These are phyloP conservation scores for Alternaria triticina DNA, from an alignment of 2,329 filamentous ascomycete species.

Conservation along the genomic window DNA sequence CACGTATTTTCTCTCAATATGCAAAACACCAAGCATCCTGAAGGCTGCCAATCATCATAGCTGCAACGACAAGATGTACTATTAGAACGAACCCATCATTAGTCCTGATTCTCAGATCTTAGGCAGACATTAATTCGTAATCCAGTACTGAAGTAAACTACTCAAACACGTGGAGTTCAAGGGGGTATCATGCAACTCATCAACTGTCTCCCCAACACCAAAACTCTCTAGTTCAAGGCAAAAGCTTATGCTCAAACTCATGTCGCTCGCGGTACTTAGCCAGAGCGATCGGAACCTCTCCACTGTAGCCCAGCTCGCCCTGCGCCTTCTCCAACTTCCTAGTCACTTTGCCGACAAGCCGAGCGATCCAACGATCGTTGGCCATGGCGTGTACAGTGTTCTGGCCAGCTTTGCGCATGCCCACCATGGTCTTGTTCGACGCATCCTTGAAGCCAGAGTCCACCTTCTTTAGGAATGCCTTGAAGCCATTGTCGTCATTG, in stretches of 20 bases:
- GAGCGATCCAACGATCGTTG: conserved; percentile 63
- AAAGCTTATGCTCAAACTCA: conserved; percentile 44
- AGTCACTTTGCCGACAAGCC: conserved; percentile 59
- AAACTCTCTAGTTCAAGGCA: conserved; percentile 29
- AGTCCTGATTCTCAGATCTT: neutral
- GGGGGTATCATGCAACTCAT: conserved; percentile 4
- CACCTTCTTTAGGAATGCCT: conserved; percentile 31
- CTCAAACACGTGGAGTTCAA: neutral
- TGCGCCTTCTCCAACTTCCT: conserved; percentile 57
- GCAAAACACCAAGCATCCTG: neutral
- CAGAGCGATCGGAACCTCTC: conserved; percentile 54
- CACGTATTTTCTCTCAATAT: too few species aligned
- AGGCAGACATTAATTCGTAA: neutral
- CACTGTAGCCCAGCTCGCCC: conserved; percentile 60
- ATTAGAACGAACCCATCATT: neutral
- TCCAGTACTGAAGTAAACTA: neutral
- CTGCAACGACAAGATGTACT: neutral
- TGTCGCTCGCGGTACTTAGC: conserved; percentile 46
- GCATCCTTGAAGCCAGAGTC: conserved; percentile 41
- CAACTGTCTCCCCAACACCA: neutral
- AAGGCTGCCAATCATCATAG: neutral
- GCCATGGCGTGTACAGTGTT: conserved; percentile 52
- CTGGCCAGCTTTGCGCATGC: conserved; percentile 56
- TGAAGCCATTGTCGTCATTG: conserved; percentile 30
- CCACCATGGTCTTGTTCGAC: conserved; percentile 49